Base-by-base conservation (phyloP, 306 rosid species). In the Ceratonia siliqua region DNA sequence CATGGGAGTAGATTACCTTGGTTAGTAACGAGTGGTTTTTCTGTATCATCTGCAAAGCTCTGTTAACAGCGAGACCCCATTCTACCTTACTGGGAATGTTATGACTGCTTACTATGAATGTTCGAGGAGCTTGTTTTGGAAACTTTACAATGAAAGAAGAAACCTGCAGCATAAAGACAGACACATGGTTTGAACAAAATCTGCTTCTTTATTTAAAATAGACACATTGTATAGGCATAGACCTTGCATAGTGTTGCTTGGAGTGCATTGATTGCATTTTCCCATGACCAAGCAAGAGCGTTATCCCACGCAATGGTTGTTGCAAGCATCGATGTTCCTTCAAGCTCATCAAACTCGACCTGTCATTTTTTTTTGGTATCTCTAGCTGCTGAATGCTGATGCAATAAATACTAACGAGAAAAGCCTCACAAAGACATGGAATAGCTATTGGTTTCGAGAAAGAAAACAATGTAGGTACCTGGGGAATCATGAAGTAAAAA, bases 261-360 rank as follows among this genome's bases (percentile, higher is more conserved):
- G 63, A 94, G 89, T 22, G 88, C 83, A 65, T 72, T 68, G 83
- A 92, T 41, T 10, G 99, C 96, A 28, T 77, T 82, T 77, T 45
- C 82, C 90, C 93, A 88, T 41, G 89, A 82, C 83, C 92, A 86
- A 43, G 93, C 90, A 72, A 92, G 92, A 64, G 87, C 77, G 68
- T 83, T 30, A 68, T 94, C 99, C 99, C 99, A 94, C 3, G 97
- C 99, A 83, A 92, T 76, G 74, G 93, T 90, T 45, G 87, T 70
- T 24, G 93, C 92, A 35, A 94, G 94, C 83, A 94, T 80, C n/a
- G 93, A 94, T 74, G 81, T 81, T 62, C 84, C 89, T 82, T 92
- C 90, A 70, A 94, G 88, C 88, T 94, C 99, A 82, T 92, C 87
- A 72, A 94, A 87, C 80, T 94, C 98, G 79, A 94, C 93, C 98